These are phyloP conservation scores for Colletotrichum horii DNA, from an alignment of 2,329 filamentous ascomycete species.

Conservation along the genomic window DNA sequence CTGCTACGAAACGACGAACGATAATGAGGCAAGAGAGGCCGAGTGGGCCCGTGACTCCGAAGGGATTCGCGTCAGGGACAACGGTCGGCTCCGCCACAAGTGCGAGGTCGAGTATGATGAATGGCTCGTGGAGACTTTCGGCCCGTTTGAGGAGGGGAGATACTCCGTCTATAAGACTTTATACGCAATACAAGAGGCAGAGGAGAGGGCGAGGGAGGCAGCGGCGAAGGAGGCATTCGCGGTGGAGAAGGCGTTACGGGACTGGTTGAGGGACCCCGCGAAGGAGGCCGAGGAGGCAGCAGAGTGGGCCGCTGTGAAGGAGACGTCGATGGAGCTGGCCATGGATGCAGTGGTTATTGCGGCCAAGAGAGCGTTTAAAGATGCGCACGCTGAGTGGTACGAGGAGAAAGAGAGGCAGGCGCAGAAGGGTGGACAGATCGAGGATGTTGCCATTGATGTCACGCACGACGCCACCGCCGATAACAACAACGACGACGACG, in stretches of 20 bases:
- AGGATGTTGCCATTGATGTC: background rate
- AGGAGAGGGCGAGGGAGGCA: background rate
- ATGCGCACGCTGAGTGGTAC: background rate
- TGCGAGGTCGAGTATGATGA: background rate
- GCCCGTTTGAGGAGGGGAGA: background rate
- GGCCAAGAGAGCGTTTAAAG: background rate
- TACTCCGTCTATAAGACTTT: background rate
- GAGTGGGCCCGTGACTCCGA: background rate
- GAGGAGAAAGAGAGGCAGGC: background rate
- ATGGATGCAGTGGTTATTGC: background rate
- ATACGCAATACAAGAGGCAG: background rate
- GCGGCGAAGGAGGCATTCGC: background rate
- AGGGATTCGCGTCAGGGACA: background rate
- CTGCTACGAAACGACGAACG: background rate
- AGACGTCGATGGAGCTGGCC: background rate
- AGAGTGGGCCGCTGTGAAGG: background rate
- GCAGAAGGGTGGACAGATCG: background rate
- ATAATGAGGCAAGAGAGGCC: background rate
- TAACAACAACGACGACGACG: background rate
- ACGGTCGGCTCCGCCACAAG: background rate
- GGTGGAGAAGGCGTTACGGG: background rate
- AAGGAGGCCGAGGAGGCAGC: background rate
- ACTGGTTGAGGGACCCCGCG: background rate
- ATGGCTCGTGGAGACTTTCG: background rate
- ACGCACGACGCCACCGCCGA: background rate